Base-by-base conservation (phyloP, 768 basidiomycete genomes). In the Tulasnella sp. region DNA sequence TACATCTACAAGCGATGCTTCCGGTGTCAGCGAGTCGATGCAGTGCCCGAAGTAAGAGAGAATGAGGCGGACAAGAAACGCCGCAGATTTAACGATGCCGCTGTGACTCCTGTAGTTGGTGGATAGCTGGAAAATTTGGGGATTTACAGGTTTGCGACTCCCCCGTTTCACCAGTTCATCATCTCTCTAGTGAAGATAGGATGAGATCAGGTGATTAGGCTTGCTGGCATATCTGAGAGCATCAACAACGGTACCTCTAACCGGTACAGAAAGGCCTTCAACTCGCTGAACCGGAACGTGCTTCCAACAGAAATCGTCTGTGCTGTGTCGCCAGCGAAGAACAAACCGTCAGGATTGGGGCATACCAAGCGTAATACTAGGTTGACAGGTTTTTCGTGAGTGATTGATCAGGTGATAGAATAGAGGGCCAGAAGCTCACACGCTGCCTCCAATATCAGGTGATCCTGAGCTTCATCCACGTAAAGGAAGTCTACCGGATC, bases 401-500 rank as follows among this genome's bases (percentile, higher is more conserved):
- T n/a, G n/a, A n/a, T n/a, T n/a, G n/a, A n/a, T n/a, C n/a, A n/a
- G n/a, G n/a, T n/a, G n/a, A n/a, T n/a, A n/a, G n/a, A n/a, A n/a
- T n/a, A n/a, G n/a, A n/a, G n/a, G 4, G 1, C 5, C 2, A 34
- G 3, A 44, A 2, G 84, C 89, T 41, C 84, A 93, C 93, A 81
- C 22, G 90, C 86, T 0, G 89, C 87, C 83, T 94, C 93, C 6
- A 93, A 89, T 11, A 94, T 86, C 0, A 94, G 86, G 82, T 92
- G 90, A 81, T 94, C 93, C 83, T 94, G 93, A 0, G 89, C 90
- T 85, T 94, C 93, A 69, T 94, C 93, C 1, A 94, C 88, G 83
- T 93, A 93, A 91, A 93, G 80, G 80, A 87, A 90, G 81, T 93
- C 89, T 7, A 92, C n/a, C 1, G 5, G 24, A 4, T 69, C 14